These are phyloP conservation scores for Whalleya microplaca DNA, from an alignment of 2,329 filamentous ascomycete species.

Conservation along the genomic window DNA sequence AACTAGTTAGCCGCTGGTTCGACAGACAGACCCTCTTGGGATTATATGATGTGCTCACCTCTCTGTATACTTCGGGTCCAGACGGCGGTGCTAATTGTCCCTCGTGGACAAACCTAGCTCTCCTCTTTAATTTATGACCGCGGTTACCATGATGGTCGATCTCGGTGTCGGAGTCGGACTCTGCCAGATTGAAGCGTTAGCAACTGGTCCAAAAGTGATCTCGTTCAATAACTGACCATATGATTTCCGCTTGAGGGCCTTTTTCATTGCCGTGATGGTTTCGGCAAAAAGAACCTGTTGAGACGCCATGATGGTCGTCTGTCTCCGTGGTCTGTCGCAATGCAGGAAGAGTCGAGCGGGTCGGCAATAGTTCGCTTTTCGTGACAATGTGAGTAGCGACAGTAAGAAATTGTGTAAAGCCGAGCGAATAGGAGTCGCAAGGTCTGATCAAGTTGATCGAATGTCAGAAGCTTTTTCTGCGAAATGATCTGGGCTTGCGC, in stretches of 20 bases:
- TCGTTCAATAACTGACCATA: conserved; percentile 52
- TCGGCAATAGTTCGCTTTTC: background rate
- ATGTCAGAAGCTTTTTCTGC: conserved; percentile 1
- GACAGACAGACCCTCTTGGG: background rate
- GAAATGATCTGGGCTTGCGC: conserved; percentile 2
- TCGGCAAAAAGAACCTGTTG: conserved; percentile 68
- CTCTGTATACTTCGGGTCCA: conserved; percentile 71
- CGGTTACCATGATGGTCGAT: conserved; percentile 73
- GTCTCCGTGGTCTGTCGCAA: background rate
- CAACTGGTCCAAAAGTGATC: conserved; percentile 21
- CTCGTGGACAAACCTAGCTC: conserved; percentile 70
- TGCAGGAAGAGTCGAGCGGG: conserved; percentile 2
- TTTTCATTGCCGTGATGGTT: conserved; percentile 70
- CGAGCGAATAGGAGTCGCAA: background rate
- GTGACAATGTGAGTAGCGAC: background rate
- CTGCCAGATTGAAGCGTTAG: conserved; percentile 47
- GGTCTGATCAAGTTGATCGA: background rate
- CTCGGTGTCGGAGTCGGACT: conserved; percentile 77
- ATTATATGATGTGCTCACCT: conserved; percentile 54
- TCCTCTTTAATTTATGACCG: conserved; percentile 78
- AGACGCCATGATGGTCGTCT: conserved; percentile 48
- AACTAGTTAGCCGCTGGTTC: conserved; percentile 16
- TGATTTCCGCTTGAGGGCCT: conserved; percentile 66
- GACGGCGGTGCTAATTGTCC: conserved; percentile 70
- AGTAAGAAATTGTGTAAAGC: background rate